Percentiles rank a stretch among this genome's conserved stretches.
Evolutionary conservation across 2,329 filamentous ascomycete species (phyloP).

Genomic region (Beauveria scarabaeidicola): DNA sequence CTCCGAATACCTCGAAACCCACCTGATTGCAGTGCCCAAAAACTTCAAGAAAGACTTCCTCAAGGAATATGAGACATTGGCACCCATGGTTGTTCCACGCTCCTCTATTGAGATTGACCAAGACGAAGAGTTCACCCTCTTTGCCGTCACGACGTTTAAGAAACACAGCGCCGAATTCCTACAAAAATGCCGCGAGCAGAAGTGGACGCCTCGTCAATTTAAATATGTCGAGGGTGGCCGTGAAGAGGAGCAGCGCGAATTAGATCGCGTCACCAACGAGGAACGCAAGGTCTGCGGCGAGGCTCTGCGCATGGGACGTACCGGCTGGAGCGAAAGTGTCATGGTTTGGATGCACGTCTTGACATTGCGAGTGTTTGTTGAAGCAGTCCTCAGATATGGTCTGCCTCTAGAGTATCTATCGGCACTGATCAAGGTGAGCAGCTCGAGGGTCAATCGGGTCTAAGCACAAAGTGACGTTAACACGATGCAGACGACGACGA

Average conservation of each 20-base stretch:
- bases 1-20: slow-evolving; percentile 94
- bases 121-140: slow-evolving; percentile 85
- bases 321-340: slow-evolving; percentile 91
- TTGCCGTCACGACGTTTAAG: slow-evolving; percentile 86
- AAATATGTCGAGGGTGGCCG: slow-evolving; percentile 84
- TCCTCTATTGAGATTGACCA: slow-evolving; percentile 71
- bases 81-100: slow-evolving; percentile 88
- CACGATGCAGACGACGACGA: slow-evolving; percentile 62
- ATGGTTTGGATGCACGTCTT: slow-evolving; percentile 95
- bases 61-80: slow-evolving; percentile 77
- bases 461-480: neutral
- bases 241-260: slow-evolving; percentile 81
- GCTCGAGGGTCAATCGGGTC: neutral
- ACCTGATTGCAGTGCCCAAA: slow-evolving; percentile 80
- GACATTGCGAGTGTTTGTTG: slow-evolving; percentile 87
- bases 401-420: slow-evolving; percentile 84
- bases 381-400: slow-evolving; percentile 94
- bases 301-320: slow-evolving; percentile 74
- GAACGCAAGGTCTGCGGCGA: slow-evolving; percentile 92
- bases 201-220: slow-evolving; percentile 92
- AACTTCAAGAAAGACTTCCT: slow-evolving; percentile 80
- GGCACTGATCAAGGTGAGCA: slow-evolving; percentile 70
- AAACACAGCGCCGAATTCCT: slow-evolving; percentile 82
- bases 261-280: slow-evolving; percentile 72
- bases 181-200: slow-evolving; percentile 83